Percentiles rank a stretch among this genome's conserved stretches.
Conservation (phyloP, 1,284 basidiomycete species). For the Cutaneotrichosporon curvatum region DNA sequence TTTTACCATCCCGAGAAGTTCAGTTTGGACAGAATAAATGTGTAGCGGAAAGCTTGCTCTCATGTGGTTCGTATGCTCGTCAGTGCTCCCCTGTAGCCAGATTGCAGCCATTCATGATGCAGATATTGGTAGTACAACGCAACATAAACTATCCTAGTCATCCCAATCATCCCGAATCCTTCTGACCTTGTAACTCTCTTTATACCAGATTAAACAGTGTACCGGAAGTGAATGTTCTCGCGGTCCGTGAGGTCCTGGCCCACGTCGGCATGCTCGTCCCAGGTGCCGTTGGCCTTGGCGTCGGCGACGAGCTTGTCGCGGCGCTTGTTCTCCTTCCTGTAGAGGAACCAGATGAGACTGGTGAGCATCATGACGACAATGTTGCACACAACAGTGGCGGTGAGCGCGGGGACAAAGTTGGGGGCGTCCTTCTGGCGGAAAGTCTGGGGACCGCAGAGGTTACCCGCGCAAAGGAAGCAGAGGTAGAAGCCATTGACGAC, state of each 20-base stretch:
- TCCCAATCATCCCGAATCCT: no score
- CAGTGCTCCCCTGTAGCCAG: no score
- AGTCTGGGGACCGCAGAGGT: slow-evolving; percentile 12
- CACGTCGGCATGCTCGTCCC: not conserved
- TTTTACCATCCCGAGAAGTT: no score
- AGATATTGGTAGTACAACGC: no score
- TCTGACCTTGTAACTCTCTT: no score
- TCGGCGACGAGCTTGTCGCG: not conserved
- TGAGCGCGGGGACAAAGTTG: slow-evolving; percentile 1
- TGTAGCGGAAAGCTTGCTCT: no score
- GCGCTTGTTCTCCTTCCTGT: not conserved
- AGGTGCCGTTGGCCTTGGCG: not conserved
- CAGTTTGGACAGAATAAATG: no score
- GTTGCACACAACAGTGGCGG: slow-evolving; percentile 2
- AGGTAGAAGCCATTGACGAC: slow-evolving; percentile 15
- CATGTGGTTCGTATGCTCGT: no score
- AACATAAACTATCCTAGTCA: no score
- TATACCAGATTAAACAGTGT: not conserved
- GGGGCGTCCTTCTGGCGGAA: slow-evolving; percentile 9
- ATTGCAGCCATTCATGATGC: no score
- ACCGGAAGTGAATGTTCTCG: slow-evolving; percentile 9
- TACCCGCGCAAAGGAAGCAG: slow-evolving; percentile 6
- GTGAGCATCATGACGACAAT: not conserved
- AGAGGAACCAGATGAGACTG: not conserved
- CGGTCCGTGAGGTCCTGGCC: slow-evolving; percentile 4